phyloP scores from a whole-genome alignment of 208 protist genomes.

The Strigomonas culicis region DNA sequence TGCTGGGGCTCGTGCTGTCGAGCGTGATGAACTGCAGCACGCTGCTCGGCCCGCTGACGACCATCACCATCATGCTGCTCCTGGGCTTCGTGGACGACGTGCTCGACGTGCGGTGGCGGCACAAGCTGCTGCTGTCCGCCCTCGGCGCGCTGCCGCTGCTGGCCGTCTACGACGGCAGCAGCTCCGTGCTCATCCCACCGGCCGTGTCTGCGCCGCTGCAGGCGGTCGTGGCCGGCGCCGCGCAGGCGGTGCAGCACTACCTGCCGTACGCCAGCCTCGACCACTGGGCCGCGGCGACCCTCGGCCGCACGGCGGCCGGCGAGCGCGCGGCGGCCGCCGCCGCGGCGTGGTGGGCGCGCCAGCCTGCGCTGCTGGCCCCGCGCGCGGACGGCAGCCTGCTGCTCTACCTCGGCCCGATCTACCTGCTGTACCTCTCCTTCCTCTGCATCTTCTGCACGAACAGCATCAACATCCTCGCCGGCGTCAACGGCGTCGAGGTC shows the following conservation, averaged over 20 bases:
- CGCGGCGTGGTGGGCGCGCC: constrained; percentile 24
- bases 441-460: constrained; percentile 99
- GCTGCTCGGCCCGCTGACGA: constrained; percentile 82
- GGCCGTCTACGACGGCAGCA: constrained; percentile 89
- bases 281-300: constrained; percentile 13
- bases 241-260: too few relatives aligned
- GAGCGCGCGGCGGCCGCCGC: constrained; percentile 8
- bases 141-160: constrained; percentile 95
- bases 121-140: constrained; percentile 97
- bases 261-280: constrained; percentile 11
- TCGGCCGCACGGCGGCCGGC: constrained; percentile 10
- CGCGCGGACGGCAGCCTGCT: constrained; percentile 15
- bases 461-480: constrained; percentile 99
- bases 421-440: constrained; percentile 95
- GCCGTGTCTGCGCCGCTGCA: not conserved
- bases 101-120: constrained; percentile 96
- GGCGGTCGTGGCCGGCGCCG: too few relatives aligned
- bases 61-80: constrained; percentile 97
- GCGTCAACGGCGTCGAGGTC: constrained; percentile 98
- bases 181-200: constrained; percentile 86
- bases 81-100: constrained; percentile 99
- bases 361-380: not conserved
- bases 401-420: constrained; percentile 90
- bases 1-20: constrained; percentile 24
- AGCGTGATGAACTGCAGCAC: constrained; percentile 22